Percentiles rank a stretch among this genome's conserved stretches.
phyloP scores from a whole-genome alignment of 1,284 basidiomycete species.

The Inonotus hispidus region DNA sequence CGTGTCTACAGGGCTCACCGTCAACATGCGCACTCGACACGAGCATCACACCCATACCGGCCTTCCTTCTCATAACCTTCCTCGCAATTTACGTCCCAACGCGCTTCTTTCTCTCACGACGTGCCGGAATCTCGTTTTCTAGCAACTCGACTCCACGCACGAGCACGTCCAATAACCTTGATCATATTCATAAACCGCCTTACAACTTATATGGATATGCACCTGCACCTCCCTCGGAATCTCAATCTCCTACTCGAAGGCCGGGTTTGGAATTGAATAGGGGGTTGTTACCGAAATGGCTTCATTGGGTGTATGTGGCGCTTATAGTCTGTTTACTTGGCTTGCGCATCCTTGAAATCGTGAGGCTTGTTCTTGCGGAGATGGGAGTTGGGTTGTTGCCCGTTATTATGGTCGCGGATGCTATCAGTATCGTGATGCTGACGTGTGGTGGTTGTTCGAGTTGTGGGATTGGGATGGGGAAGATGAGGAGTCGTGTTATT shows the following conservation, averaged over 20 bases:
- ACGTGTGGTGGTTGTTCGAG: neutral
- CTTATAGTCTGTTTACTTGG: conserved; percentile 11
- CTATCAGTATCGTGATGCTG: conserved; percentile 11
- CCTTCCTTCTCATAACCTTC: conserved; percentile 15
- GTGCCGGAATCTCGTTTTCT: neutral
- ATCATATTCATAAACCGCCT: neutral
- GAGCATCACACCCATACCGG: conserved; percentile 12
- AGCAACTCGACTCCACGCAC: neutral
- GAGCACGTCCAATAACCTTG: conserved; percentile 3
- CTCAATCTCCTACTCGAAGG: neutral
- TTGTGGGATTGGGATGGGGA: conserved; percentile 6
- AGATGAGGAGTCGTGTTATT: neutral
- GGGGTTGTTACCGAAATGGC: conserved; percentile 7
- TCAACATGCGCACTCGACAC: conserved; percentile 18
- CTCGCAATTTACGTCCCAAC: conserved; percentile 12
- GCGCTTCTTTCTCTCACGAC: neutral
- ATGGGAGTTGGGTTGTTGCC: conserved; percentile 17
- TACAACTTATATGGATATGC: neutral
- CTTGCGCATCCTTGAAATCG: conserved; percentile 14
- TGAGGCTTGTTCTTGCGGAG: conserved; percentile 7
- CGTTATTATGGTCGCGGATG: conserved; percentile 3
- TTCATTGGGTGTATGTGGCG: conserved; percentile 10
- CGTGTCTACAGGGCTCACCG: conserved; percentile 13
- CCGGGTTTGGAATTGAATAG: neutral
- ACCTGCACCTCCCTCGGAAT: neutral